A percentile compares a stretch with the other conserved stretches of the same genome.
Evolutionary conservation across 2,329 filamentous ascomycete genomes (phyloP).

Genomic region (Sclerotinia spermophila): DNA sequence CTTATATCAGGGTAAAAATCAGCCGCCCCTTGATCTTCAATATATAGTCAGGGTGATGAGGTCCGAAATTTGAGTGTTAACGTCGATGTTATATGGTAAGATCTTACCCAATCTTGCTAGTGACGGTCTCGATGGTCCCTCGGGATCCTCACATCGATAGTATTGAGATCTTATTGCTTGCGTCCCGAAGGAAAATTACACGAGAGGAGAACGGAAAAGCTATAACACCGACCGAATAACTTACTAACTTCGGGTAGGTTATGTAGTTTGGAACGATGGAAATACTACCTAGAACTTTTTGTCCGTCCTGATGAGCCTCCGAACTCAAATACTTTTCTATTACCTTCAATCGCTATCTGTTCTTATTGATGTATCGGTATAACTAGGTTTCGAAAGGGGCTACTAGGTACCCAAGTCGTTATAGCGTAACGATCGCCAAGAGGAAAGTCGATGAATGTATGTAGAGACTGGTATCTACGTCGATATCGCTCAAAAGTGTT

Average conservation of each 20-base stretch:
- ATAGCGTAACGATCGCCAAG: neutral
- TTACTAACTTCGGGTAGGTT: neutral
- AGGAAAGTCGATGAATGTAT: neutral
- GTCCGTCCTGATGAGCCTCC: neutral
- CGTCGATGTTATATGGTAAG: neutral
- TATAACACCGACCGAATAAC: neutral
- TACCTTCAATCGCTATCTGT: neutral
- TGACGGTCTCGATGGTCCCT: neutral
- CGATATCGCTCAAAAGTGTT: neutral
- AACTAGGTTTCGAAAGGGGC: neutral
- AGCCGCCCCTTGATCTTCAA: neutral
- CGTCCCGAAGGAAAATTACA: neutral
- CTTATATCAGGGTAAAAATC: neutral
- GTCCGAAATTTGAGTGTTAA: neutral
- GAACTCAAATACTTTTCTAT: neutral
- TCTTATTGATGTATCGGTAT: neutral
- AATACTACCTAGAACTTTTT: neutral
- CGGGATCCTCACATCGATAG: too few relatives aligned
- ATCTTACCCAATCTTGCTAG: neutral
- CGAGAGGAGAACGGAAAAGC: neutral
- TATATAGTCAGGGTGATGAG: neutral
- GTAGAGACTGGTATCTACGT: neutral
- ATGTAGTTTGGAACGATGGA: neutral
- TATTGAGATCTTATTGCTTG: neutral
- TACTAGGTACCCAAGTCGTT: neutral